Conservation (phyloP, 2,329 filamentous ascomycete genomes). For the Colletotrichum echinochloae region DNA sequence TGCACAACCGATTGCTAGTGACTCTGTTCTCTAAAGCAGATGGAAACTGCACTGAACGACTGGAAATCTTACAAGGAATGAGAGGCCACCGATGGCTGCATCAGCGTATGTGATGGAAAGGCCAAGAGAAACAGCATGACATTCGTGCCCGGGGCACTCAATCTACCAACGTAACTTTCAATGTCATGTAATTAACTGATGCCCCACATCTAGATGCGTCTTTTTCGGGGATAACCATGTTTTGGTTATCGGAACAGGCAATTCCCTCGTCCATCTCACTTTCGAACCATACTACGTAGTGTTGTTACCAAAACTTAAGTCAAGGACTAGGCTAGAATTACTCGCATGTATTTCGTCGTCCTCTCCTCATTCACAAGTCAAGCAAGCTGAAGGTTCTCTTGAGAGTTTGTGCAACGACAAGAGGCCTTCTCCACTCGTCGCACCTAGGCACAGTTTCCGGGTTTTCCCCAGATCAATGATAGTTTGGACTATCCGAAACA, state of each 20-base stretch:
- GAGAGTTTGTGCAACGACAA: too few relatives aligned
- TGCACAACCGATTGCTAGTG: not conserved
- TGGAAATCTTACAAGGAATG: not conserved
- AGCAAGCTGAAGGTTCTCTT: not conserved
- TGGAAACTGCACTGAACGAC: too few relatives aligned
- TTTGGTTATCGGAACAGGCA: not conserved
- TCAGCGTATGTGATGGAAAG: too few relatives aligned
- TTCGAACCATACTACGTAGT: not conserved
- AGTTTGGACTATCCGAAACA: not conserved
- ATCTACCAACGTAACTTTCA: slow-evolving; percentile 10
- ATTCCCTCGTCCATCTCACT: not conserved
- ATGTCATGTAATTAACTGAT: not conserved
- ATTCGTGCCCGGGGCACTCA: not conserved
- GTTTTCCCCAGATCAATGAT: not conserved
- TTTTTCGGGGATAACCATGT: too few relatives aligned
- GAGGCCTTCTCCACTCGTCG: not conserved
- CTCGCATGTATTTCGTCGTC: not conserved
- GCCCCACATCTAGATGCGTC: too few relatives aligned
- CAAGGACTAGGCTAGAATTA: not conserved
- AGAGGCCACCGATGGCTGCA: not conserved
- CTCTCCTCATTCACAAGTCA: not conserved
- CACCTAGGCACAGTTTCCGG: not conserved
- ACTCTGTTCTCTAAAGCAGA: not conserved
- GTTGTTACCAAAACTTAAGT: not conserved
- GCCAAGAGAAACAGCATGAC: not conserved